Evolutionary conservation across 2,329 filamentous ascomycete genomes (phyloP), one percentile per base, ranked within the genome.

Genomic region (Tothia fuscella): DNA sequence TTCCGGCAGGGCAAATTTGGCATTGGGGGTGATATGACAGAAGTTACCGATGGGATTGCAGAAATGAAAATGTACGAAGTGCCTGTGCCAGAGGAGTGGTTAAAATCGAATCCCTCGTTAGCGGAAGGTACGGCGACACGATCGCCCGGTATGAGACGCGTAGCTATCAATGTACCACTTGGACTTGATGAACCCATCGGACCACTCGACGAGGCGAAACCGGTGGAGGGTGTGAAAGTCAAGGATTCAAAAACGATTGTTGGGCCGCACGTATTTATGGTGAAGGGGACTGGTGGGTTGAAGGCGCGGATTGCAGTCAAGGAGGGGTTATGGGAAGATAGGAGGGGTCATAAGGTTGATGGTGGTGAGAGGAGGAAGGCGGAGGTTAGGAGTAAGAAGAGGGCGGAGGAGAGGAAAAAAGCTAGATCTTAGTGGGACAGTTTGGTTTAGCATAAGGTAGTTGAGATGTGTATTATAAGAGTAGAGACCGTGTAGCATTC

Each of bases 261-360:
- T 17, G 89, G 89, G 0, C 83, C 83, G 2, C 82, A 78, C 52
- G 74, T 87, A 5, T 17, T 25, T 16, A 41, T 41, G 39, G 38
- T 31, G 4, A 38, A 38, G 16, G 33, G 25, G 24, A 64, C 65
- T 25, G 60, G 65, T 45, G 72, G 75, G 1, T 64, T 67, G 30
- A 78, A 76, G 6, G 83, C 80, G 9, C 68, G 71, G 39, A 70
- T 96, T 50, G 69, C 71, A 48, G 72, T 84, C 17, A 76, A 79
- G 43, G 88, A 95, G 60, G 87, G 89, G 7, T 81, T 96, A 68
- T 96, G 89, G 91, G 89, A 96, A 67, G 71, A 87, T 54, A 80
- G 74, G 58, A 74, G 80, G 53, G 89, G 91, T 21, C 77, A 78
- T 55, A 96, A 96, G 78, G 80, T 98, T 50, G 88, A 96, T 63